Evolutionary conservation across 2,329 filamentous ascomycete species (phyloP).

Genomic region (Dissoconium aciculare): DNA sequence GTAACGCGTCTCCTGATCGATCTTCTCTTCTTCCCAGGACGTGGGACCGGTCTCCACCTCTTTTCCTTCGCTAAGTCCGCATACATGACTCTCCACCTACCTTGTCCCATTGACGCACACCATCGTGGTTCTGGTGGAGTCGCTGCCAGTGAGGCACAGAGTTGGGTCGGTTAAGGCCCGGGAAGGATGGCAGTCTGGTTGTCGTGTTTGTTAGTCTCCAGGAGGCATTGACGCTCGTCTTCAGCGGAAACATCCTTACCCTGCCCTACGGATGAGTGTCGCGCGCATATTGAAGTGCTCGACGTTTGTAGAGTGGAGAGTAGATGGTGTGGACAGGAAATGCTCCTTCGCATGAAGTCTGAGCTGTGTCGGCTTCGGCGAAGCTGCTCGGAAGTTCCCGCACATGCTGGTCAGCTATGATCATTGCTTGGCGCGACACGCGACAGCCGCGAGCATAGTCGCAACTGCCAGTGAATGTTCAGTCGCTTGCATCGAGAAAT

Average conservation of each 20-base stretch:
- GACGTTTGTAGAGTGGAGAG: constrained; percentile 3
- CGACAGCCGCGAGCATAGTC: no score
- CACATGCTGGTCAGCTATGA: background rate
- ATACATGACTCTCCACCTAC: constrained; percentile 45
- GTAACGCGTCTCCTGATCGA: constrained; percentile 1
- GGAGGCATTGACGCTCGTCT: constrained; percentile 3
- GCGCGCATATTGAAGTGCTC: constrained; percentile 12
- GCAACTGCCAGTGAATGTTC: no score
- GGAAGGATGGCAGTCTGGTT: constrained; percentile 15
- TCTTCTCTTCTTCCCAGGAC: constrained; percentile 3
- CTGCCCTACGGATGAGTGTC: constrained; percentile 29
- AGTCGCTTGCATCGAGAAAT: no score
- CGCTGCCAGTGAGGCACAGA: constrained; percentile 61
- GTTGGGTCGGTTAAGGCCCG: constrained; percentile 54
- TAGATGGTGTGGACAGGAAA: constrained; percentile 2
- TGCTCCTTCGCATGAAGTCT: no score
- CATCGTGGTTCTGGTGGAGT: constrained; percentile 59
- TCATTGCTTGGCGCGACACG: background rate
- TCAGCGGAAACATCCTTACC: constrained; percentile 22
- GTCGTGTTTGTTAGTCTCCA: constrained; percentile 3
- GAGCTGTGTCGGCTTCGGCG: no score
- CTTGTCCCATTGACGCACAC: constrained; percentile 61
- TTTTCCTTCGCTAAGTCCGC: no score
- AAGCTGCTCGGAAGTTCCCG: background rate
- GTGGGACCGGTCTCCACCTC: no score